These are phyloP conservation scores for Solanum medicagineum DNA, from an alignment of 257 asterid species.

Conservation along the genomic window DNA sequence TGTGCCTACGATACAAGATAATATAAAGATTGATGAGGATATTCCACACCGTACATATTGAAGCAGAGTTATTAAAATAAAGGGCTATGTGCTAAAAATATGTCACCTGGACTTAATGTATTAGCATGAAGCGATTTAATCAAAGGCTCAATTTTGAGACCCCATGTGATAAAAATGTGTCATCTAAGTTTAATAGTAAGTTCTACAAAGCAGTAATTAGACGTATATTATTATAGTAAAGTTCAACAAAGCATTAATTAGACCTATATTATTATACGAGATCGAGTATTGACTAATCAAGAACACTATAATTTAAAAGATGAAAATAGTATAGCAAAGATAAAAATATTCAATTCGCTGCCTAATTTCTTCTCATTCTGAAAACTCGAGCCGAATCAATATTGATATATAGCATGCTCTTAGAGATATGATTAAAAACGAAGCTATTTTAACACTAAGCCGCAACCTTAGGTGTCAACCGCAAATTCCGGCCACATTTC, in stretches of 20 bases:
- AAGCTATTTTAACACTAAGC: no score
- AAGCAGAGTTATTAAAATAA: accelerated
- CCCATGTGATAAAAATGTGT: background rate
- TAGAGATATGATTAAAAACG: no score
- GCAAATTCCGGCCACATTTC: background rate
- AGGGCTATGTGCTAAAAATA: background rate
- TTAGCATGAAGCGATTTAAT: no score
- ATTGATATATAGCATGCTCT: no score
- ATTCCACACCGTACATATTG: no score
- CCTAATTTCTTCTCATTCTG: no score
- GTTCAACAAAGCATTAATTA: background rate
- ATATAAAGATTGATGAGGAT: background rate
- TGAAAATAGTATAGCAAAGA: background rate
- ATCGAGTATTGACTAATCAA: background rate
- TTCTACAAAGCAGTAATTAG: background rate
- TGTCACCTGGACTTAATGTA: background rate
- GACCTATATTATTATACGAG: background rate
- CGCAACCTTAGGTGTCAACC: no score
- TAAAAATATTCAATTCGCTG: background rate
- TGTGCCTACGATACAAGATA: no score
- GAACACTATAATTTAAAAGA: background rate
- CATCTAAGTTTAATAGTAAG: background rate
- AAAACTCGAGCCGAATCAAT: no score
- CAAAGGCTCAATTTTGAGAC: accelerated
- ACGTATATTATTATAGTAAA: background rate